A percentile compares a stretch with the other conserved stretches of the same genome.
These are phyloP conservation scores for Fistulinella prunicolor DNA, from an alignment of 768 basidiomycete species.

Conservation along the genomic window DNA sequence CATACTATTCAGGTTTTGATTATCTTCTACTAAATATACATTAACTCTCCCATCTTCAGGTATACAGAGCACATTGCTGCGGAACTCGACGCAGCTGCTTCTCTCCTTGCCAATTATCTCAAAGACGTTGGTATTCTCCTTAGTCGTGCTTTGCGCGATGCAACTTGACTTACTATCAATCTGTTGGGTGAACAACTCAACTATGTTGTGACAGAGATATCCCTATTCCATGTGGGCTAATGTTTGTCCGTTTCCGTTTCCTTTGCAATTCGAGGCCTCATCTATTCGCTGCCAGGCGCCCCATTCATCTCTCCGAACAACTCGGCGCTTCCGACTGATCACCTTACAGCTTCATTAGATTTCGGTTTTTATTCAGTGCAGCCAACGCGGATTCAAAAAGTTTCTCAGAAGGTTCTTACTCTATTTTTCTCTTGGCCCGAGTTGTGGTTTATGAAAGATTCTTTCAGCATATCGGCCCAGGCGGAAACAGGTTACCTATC, in stretches of 20 bases:
- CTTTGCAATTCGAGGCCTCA: neutral
- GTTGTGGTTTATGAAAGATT: slow-evolving; percentile 6
- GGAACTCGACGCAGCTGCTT: slow-evolving; percentile 26
- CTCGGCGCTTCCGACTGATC: slow-evolving; percentile 44
- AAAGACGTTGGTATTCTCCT: slow-evolving; percentile 16
- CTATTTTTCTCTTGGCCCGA: slow-evolving; percentile 29
- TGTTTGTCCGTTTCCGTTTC: slow-evolving; percentile 16
- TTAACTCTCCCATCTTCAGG: slow-evolving; percentile 3
- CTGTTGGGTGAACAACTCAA: slow-evolving; percentile 27
- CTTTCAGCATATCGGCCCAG: slow-evolving; percentile 16
- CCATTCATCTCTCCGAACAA: slow-evolving; percentile 44
- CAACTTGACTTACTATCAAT: slow-evolving; percentile 24
- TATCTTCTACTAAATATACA: neutral
- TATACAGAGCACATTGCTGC: slow-evolving; percentile 26
- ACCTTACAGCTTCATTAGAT: slow-evolving; percentile 45
- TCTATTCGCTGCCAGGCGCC: slow-evolving; percentile 13
- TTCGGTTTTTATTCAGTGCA: slow-evolving; percentile 56
- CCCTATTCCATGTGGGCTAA: slow-evolving; percentile 31
- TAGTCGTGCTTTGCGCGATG: slow-evolving; percentile 24
- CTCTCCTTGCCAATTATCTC: slow-evolving; percentile 24
- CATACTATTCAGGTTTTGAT: slow-evolving; percentile 3
- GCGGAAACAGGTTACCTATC: slow-evolving; percentile 19
- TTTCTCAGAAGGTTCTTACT: slow-evolving; percentile 37
- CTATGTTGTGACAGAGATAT: slow-evolving; percentile 25
- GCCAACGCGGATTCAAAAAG: slow-evolving; percentile 50